These are phyloP conservation scores for Torulaspora gathmanii DNA, from an alignment of 805 yeast genomes.

Conservation along the genomic window DNA sequence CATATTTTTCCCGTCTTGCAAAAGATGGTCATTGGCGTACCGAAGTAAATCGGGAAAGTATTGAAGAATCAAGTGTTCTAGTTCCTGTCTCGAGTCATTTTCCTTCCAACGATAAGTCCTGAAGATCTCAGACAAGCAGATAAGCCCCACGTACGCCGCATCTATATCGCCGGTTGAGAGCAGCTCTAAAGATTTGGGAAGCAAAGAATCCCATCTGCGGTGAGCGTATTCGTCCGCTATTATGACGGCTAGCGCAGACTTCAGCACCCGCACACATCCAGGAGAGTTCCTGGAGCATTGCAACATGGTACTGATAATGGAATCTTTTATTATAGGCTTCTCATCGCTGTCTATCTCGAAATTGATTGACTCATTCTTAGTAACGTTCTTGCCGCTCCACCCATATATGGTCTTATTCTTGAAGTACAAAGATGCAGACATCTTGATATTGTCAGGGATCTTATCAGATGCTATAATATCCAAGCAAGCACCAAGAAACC, in stretches of 20 bases:
- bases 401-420: conserved; percentile 65
- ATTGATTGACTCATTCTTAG: conserved; percentile 30
- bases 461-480: conserved; percentile 59
- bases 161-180: conserved; percentile 43
- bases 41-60: conserved; percentile 63
- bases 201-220: conserved; percentile 50
- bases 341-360: conserved; percentile 58
- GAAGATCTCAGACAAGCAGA: conserved; percentile 65
- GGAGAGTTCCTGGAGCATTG: conserved; percentile 40
- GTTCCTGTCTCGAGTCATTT: conserved; percentile 48
- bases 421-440: conserved; percentile 76
- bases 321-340: conserved; percentile 64
- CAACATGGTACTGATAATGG: conserved; percentile 61
- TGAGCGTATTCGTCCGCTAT: conserved; percentile 47
- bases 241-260: conserved; percentile 50
- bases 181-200: conserved; percentile 43
- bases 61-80: conserved; percentile 51
- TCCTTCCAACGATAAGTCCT: conserved; percentile 67
- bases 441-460: conserved; percentile 48
- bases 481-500: conserved; percentile 78
- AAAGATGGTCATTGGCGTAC: conserved; percentile 55
- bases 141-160: conserved; percentile 57
- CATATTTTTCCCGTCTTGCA: conserved; percentile 37
- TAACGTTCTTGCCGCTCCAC: conserved; percentile 46
- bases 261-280: conserved; percentile 41